Evolutionary conservation across 345 rosid species (phyloP), one percentile per base, ranked within the genome.

Genomic region (Chamaenerion angustifolium): DNA sequence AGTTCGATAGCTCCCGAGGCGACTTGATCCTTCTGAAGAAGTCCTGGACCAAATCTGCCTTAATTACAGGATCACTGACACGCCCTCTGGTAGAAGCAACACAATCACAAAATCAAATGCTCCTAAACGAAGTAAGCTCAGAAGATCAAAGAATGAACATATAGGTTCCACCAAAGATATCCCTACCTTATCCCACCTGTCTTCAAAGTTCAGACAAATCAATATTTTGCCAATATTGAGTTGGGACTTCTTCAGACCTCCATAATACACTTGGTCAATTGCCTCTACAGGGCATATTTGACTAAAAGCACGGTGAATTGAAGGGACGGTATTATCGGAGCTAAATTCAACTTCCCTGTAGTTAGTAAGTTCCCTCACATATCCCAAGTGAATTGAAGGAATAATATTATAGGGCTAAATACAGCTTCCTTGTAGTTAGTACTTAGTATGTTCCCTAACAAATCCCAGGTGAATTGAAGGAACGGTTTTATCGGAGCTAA

Each of bases 21-120:
- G 73, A 76, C 78, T 76, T 69, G 71, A 71, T 54, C 74, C 70
- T 75, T 69, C 3, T 8, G 51, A 17, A 31, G 68, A 68, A 72
- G 70, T 71, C 74, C 70, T 54, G 56, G 63, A 76, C 69, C 75
- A 70, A 75, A 31, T 31, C 37, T 31, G 37, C 37, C 37, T 54
- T 56, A 70, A 56, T 65, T 75, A 80, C 69, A 69, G 56, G 64
- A 58, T 57, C 76, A 65, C 46, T 49, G 11, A 51, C 66, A 60
- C 13, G 70, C 68, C 72, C 71, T 81, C 74, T 64, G 49, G 85
- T 78, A 72, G 72, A 69, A 79, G 78, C 81, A 81, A 71, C 55
- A 74, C 17, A 52, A 79, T 67, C 69, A 81, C 75, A 68, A 60
- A 14, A 77, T 79, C 94, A 87, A 78, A 77, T 62, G 64, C 51